phyloP scores from a whole-genome alignment of 75 land plant species.

The Sequoiadendron giganteum region DNA sequence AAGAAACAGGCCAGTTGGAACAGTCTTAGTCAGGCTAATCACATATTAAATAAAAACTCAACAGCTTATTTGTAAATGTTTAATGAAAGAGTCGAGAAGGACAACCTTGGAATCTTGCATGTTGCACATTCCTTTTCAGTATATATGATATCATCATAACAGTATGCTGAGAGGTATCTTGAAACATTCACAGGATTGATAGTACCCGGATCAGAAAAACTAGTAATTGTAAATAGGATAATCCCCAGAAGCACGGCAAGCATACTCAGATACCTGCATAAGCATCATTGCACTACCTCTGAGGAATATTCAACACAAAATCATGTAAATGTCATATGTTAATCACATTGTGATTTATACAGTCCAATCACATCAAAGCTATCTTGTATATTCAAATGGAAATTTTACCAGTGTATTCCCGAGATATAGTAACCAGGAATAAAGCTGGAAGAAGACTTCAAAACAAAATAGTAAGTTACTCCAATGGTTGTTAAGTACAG shows the following conservation, averaged over 20 bases:
- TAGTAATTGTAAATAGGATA: constrained; percentile 73
- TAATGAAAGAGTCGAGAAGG: background rate
- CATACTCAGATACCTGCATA: constrained; percentile 74
- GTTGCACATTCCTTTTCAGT: constrained; percentile 81
- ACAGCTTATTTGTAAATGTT: background rate
- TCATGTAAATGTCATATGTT: background rate
- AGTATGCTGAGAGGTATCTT: constrained; percentile 65
- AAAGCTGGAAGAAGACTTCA: constrained; percentile 60
- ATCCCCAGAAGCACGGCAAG: constrained; percentile 66
- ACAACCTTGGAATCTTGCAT: constrained; percentile 79
- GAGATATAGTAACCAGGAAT: constrained; percentile 82
- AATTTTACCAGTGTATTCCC: constrained; percentile 64
- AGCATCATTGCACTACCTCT: background rate
- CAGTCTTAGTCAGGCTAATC: background rate
- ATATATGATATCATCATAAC: constrained; percentile 82
- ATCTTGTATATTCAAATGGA: background rate
- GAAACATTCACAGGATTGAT: constrained; percentile 69
- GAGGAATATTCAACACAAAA: background rate
- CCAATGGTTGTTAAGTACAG: constrained; percentile 78
- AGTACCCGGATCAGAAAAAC: constrained; percentile 94
- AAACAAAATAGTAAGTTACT: constrained; percentile 54
- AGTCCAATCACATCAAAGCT: background rate
- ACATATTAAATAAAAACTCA: background rate
- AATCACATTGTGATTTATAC: background rate
- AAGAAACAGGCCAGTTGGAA: background rate